These are phyloP conservation scores for Ogataea saltuana DNA, from an alignment of 805 yeast species.

Conservation along the genomic window DNA sequence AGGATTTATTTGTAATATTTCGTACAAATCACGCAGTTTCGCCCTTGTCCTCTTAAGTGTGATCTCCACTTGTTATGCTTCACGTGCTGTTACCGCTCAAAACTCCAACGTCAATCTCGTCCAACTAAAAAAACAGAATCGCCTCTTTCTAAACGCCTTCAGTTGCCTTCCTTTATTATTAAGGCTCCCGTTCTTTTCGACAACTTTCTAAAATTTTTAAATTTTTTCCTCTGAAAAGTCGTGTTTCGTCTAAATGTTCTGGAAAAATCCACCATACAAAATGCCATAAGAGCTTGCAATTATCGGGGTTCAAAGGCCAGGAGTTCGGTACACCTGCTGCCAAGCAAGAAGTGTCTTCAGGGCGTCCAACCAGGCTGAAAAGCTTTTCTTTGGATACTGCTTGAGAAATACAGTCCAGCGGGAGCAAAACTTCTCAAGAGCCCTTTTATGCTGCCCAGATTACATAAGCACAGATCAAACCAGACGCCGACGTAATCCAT, in stretches of 20 bases:
- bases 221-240: slow-evolving; percentile 15
- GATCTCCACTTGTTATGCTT: neutral
- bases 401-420: too few species aligned
- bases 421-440: too few species aligned
- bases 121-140: neutral
- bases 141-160: slow-evolving; percentile 1
- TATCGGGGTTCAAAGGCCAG: too few species aligned
- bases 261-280: slow-evolving; percentile 19
- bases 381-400: too few species aligned
- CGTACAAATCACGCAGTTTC: neutral
- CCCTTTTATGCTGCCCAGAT: too few species aligned
- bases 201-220: slow-evolving; percentile 15
- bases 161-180: slow-evolving; percentile 5
- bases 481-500: too few species aligned
- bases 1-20: neutral
- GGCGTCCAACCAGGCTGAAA: too few species aligned
- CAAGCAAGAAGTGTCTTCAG: too few species aligned
- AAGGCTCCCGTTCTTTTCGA: slow-evolving; percentile 6
- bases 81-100: slow-evolving; percentile 1
- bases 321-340: too few species aligned
- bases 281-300: too few species aligned
- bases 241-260: slow-evolving; percentile 15
- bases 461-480: too few species aligned
- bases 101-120: neutral
- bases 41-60: neutral